Base-by-base conservation (phyloP, 345 rosid species). In the Linum lewisii region DNA sequence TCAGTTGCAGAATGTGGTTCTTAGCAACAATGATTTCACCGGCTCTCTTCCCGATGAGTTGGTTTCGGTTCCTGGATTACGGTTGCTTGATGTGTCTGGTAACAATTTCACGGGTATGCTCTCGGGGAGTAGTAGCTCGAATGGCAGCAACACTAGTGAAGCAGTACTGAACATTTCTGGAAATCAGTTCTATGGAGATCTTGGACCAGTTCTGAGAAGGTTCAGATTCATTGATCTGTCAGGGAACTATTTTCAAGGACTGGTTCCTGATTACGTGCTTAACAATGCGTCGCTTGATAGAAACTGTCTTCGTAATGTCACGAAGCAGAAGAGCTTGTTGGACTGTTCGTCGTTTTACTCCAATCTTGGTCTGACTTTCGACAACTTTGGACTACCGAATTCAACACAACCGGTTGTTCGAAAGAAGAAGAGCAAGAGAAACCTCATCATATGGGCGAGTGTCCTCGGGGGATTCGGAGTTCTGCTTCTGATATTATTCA, bases 211-310 rank as follows among this genome's bases (percentile, higher is more conserved):
- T 24, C 79, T 87, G 7, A 45, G 65, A 66, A 82, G 82, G 74
- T 94, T 85, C 67, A 52, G 60, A 19, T 62, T 22, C 5, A 52
- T 67, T 47, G 76, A 87, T 69, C 74, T 94, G 68, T 84, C 95
- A 3, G 82, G 82, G 58, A 94, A 94, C 58, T 94, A 84, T 67
- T 87, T 94, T 25, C 71, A 90, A 64, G 99, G 99, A 55, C 69
- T 51, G 69, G 82, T 90, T 81, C 97, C 92, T 0, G 80, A 79
- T 20, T 85, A 75, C 70, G 74, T 73, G 62, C 54, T 5, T 49
- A 24, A 29, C 14, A 83, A 85, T 63, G 72, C 82, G 32, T 79
- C 89, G 65, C 79, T 89, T 61, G 66, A 21, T 14, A 69, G 75
- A 19, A 93, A 93, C 72, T 93, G 99, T 63, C 95, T 93, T 64